These are phyloP conservation scores for Hyaloscypha finlandica DNA, from an alignment of 495 filamentous ascomycete genomes.

Conservation along the genomic window DNA sequence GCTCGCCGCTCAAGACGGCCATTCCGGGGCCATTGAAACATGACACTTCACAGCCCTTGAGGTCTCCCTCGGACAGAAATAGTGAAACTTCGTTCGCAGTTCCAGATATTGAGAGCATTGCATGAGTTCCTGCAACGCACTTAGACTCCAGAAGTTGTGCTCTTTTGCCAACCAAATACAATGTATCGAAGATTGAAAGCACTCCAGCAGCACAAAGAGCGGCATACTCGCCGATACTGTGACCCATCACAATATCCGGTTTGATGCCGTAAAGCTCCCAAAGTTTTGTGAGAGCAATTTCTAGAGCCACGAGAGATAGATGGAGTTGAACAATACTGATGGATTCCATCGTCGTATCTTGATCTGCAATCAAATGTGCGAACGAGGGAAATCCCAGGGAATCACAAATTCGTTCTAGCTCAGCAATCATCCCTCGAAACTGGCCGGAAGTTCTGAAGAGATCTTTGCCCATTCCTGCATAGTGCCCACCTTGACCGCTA, in stretches of 20 bases:
- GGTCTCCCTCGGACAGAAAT: slow-evolving; percentile 41
- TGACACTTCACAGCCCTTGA: slow-evolving; percentile 46
- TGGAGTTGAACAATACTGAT: slow-evolving; percentile 73
- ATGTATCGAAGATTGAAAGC: slow-evolving; percentile 73
- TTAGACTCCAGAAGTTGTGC: slow-evolving; percentile 71
- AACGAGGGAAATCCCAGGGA: slow-evolving; percentile 68
- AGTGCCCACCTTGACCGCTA: slow-evolving; percentile 69
- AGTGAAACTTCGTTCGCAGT: slow-evolving; percentile 27
- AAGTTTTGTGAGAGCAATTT: slow-evolving; percentile 80
- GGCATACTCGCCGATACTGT: slow-evolving; percentile 86
- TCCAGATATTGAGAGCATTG: slow-evolving; percentile 60
- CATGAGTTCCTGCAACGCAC: slow-evolving; percentile 71
- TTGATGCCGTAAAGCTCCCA: slow-evolving; percentile 78
- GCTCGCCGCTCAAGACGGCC: slow-evolving; percentile 59
- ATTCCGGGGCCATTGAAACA: slow-evolving; percentile 64
- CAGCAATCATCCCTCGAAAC: slow-evolving; percentile 69
- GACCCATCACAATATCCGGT: slow-evolving; percentile 77
- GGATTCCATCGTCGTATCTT: slow-evolving; percentile 57
- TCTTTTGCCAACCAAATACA: slow-evolving; percentile 77
- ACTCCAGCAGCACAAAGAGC: slow-evolving; percentile 81
- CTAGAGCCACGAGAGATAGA: slow-evolving; percentile 65
- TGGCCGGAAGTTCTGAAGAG: slow-evolving; percentile 61
- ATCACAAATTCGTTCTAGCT: slow-evolving; percentile 66
- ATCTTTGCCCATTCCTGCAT: slow-evolving; percentile 64
- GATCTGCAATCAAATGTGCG: slow-evolving; percentile 64